Evolutionary conservation across 305 asterid species (phyloP).

Genomic region (Withania somnifera): DNA sequence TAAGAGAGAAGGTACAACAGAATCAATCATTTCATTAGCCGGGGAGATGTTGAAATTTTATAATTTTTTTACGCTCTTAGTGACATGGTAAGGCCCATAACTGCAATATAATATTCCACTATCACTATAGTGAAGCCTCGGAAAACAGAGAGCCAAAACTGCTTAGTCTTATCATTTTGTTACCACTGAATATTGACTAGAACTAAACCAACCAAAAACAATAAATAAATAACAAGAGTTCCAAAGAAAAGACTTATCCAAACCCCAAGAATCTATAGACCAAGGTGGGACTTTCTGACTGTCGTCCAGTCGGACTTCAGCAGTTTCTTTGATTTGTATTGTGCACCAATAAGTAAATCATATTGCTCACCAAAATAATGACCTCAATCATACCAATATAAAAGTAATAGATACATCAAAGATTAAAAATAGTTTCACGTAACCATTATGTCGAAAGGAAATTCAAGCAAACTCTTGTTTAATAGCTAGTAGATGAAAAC

Average conservation of each 20-base stretch:
- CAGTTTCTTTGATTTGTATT: conserved; percentile 90
- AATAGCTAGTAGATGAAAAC: too few relatives aligned
- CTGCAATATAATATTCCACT: not conserved
- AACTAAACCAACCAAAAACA: not conserved
- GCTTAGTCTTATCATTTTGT: not conserved
- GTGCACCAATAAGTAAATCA: conserved; percentile 94
- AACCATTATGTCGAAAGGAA: too few relatives aligned
- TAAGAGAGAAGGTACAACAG: not conserved
- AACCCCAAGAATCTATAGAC: conserved; percentile 98
- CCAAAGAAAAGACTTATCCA: conserved; percentile 51
- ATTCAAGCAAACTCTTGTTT: too few relatives aligned
- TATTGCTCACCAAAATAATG: conserved; percentile 59
- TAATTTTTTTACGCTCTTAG: not conserved
- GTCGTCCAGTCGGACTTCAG: conserved; percentile 82
- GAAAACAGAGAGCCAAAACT: not conserved
- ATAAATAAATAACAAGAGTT: too few relatives aligned
- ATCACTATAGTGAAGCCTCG: not conserved
- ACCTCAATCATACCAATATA: too few relatives aligned
- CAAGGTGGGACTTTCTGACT: conserved; percentile 91
- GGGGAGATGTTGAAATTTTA: not conserved
- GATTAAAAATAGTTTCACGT: too few relatives aligned
- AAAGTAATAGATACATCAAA: too few relatives aligned
- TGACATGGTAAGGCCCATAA: conserved; percentile 13
- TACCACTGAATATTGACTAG: not conserved
- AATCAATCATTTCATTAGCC: not conserved